A percentile compares a stretch with the other conserved stretches of the same genome.
These are phyloP conservation scores for Pleurotus platypus DNA, from an alignment of 768 basidiomycete species.

Conservation along the genomic window DNA sequence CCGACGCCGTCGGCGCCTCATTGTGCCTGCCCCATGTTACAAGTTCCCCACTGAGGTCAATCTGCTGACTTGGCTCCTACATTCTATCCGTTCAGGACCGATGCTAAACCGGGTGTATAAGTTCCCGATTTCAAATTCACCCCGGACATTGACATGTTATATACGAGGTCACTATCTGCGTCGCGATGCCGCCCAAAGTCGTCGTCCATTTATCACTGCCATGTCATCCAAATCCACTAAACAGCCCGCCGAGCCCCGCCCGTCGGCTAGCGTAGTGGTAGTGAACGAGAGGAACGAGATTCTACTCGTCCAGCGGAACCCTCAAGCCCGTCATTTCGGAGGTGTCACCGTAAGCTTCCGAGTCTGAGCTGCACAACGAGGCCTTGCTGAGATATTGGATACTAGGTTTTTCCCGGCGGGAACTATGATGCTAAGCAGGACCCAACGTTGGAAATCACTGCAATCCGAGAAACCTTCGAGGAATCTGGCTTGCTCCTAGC, in stretches of 20 bases:
- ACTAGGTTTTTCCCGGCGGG: constrained; percentile 75
- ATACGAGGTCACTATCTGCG: not conserved
- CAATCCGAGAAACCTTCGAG: constrained; percentile 76
- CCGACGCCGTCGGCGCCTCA: no score
- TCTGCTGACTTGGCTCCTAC: not conserved
- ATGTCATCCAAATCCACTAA: constrained; percentile 8
- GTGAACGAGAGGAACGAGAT: constrained; percentile 66
- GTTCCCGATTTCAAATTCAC: constrained; percentile 6
- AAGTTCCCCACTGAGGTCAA: no score
- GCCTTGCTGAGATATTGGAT: not conserved
- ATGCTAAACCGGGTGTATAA: not conserved
- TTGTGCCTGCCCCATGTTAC: no score
- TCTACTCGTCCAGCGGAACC: constrained; percentile 68
- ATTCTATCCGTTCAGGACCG: not conserved
- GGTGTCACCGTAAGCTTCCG: constrained; percentile 56
- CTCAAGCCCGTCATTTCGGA: constrained; percentile 57
- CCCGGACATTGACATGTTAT: not conserved
- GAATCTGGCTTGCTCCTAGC: constrained; percentile 68
- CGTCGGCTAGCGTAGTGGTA: constrained; percentile 65
- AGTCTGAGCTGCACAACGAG: not conserved
- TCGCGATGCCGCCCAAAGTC: constrained; percentile 1
- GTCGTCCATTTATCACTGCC: not conserved
- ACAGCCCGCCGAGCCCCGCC: constrained; percentile 37
- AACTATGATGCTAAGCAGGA: constrained; percentile 64
- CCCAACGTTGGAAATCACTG: constrained; percentile 51